Evolutionary conservation across 768 basidiomycete species (phyloP).

Genomic region (Leucosporidium creatinivorum): DNA sequence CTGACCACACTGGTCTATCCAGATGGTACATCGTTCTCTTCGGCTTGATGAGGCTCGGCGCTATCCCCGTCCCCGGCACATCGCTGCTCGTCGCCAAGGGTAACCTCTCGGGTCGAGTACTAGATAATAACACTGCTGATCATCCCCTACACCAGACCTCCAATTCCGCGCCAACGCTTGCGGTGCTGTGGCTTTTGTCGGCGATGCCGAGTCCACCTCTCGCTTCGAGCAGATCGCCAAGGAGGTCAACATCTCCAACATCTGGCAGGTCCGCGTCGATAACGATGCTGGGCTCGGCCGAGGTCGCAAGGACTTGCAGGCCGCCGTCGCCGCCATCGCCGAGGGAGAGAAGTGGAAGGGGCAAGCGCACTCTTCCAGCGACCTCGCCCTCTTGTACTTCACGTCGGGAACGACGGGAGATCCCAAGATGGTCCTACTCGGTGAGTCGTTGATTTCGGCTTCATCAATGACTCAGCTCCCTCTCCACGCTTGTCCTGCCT

Average conservation of each 20-base stretch:
- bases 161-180: slow-evolving; percentile 16
- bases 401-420: slow-evolving; percentile 24
- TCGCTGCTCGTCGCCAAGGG: slow-evolving; percentile 29
- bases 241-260: slow-evolving; percentile 1
- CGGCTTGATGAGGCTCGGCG: slow-evolving; percentile 24
- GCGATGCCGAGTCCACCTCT: slow-evolving; percentile 11
- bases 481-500: too few relatives aligned
- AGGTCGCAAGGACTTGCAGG: slow-evolving; percentile 11
- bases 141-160: slow-evolving; percentile 11
- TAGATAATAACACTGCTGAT: not conserved
- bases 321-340: not conserved
- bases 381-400: slow-evolving; percentile 21
- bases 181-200: slow-evolving; percentile 23
- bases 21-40: slow-evolving; percentile 19
- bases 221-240: slow-evolving; percentile 18
- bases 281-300: not conserved
- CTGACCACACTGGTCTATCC: not conserved
- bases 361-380: not conserved
- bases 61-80: slow-evolving; percentile 22
- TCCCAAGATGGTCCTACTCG: slow-evolving; percentile 28
- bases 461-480: too few relatives aligned
- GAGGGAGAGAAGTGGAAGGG: not conserved
- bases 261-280: slow-evolving; percentile 15
- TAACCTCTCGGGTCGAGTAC: not conserved
- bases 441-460: too few relatives aligned